Evolutionary conservation across 2,329 filamentous ascomycete genomes (phyloP).

Genomic region (Verticillium tricorpus): DNA sequence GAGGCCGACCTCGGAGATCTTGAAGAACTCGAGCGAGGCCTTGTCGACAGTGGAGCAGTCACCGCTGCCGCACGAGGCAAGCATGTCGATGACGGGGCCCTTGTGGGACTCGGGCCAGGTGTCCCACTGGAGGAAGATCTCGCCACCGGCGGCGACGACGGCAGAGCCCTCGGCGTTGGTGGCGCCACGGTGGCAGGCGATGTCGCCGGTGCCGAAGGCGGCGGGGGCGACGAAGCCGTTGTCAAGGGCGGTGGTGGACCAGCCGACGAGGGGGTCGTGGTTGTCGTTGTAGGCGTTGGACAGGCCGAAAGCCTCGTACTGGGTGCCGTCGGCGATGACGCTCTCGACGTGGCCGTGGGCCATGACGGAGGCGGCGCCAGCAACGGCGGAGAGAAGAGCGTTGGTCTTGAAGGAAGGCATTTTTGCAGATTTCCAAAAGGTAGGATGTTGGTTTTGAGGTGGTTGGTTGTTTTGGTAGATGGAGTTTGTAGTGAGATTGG

Average conservation of each 20-base stretch:
- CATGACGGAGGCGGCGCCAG: conserved; percentile 19
- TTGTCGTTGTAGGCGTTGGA: conserved; percentile 15
- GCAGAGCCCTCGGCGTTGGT: conserved; percentile 33
- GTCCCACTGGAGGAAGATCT: conserved; percentile 57
- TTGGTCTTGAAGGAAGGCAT: conserved; percentile 17
- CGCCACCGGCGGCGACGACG: conserved; percentile 51
- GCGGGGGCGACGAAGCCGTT: conserved; percentile 42
- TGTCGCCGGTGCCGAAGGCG: conserved; percentile 32
- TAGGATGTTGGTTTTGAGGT: neutral
- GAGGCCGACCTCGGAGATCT: conserved; percentile 53
- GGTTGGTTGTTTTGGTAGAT: neutral
- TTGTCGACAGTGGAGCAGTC: conserved; percentile 50
- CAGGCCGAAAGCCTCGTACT: conserved; percentile 23
- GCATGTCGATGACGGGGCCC: conserved; percentile 57
- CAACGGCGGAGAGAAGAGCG: conserved; percentile 16
- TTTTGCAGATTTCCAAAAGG: conserved; percentile 5
- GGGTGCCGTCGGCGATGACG: conserved; percentile 20
- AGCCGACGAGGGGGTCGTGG: conserved; percentile 12
- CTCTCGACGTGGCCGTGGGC: conserved; percentile 26
- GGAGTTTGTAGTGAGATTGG: neutral
- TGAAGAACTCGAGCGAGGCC: conserved; percentile 50
- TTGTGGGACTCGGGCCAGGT: conserved; percentile 62
- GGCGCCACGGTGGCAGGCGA: conserved; percentile 42
- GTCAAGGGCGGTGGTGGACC: conserved; percentile 28
- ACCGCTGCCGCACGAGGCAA: conserved; percentile 48